Evolutionary conservation across 1,284 basidiomycete genomes (phyloP).

Genomic region (Mycena citricolor): DNA sequence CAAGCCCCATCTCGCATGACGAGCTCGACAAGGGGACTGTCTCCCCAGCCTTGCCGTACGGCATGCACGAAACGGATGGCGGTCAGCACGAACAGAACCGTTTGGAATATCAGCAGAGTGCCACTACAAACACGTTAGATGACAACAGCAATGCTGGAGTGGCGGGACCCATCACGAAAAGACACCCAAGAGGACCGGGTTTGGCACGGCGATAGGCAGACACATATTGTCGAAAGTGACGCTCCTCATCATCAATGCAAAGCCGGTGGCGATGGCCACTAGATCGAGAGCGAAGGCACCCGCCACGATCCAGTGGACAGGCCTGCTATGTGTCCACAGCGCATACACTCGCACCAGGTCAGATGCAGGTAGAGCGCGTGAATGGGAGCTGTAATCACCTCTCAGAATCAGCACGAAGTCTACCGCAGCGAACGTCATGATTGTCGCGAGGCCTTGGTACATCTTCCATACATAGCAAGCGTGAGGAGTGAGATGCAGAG

Average conservation of each 20-base stretch:
- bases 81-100: constrained; percentile 34
- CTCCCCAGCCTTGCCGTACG: constrained; percentile 27
- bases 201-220: constrained; percentile 26
- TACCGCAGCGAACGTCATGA: constrained; percentile 29
- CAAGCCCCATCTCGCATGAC: constrained; percentile 40
- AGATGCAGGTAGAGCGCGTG: constrained; percentile 13
- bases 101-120: constrained; percentile 32
- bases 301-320: constrained; percentile 27
- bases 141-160: not conserved
- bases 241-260: constrained; percentile 31
- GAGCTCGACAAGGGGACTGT: constrained; percentile 32
- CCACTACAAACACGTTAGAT: constrained; percentile 25
- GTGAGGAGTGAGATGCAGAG: constrained; percentile 34
- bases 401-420: constrained; percentile 39
- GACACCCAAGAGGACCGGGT: constrained; percentile 30
- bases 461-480: constrained; percentile 42
- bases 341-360: constrained; percentile 34
- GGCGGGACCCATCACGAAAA: not conserved
- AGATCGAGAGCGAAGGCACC: constrained; percentile 32
- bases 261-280: constrained; percentile 32
- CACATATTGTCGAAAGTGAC: constrained; percentile 36
- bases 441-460: constrained; percentile 35
- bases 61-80: constrained; percentile 31
- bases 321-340: constrained; percentile 30
- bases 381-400: constrained; percentile 19